Conservation (phyloP, 2,329 filamentous ascomycete genomes). For the Scedosporium dehoogii region DNA sequence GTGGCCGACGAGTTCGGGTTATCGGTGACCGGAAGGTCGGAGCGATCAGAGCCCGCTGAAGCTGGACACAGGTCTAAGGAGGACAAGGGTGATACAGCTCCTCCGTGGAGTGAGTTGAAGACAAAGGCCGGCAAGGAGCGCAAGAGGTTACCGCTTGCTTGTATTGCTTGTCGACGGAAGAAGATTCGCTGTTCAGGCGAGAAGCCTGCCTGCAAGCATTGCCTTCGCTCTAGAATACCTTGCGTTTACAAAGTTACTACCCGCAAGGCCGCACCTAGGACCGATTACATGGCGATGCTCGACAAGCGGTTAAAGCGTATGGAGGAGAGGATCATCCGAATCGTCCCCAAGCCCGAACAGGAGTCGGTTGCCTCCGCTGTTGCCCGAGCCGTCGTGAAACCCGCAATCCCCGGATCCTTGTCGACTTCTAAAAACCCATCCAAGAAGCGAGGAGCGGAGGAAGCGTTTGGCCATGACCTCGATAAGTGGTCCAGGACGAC, state of each 20-base stretch:
- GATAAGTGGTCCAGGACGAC: constrained; percentile 67
- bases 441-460: constrained; percentile 77
- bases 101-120: constrained; percentile 73
- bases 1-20: constrained; percentile 51
- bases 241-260: constrained; percentile 98
- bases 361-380: constrained; percentile 54
- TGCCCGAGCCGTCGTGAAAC: constrained; percentile 75
- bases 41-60: constrained; percentile 44
- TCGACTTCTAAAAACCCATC: constrained; percentile 38
- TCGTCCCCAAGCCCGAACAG: constrained; percentile 79
- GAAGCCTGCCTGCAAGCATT: constrained; percentile 96
- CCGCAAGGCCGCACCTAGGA: constrained; percentile 84
- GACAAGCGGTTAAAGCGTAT: constrained; percentile 93
- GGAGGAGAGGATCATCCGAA: constrained; percentile 96
- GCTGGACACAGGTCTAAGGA: constrained; percentile 43
- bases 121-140: constrained; percentile 93
- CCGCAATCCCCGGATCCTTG: constrained; percentile 51
- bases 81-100: constrained; percentile 47
- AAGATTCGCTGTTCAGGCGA: constrained; percentile 97
- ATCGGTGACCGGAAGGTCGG: constrained; percentile 29
- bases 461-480: constrained; percentile 75
- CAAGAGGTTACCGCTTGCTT: constrained; percentile 84
- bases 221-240: constrained; percentile 79
- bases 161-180: constrained; percentile 90
- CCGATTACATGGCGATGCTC: constrained; percentile 98